Evolutionary conservation across 108 stramenopile genomes (phyloP), one percentile per base, ranked within the genome.

Genomic region (Seminavis robusta): DNA sequence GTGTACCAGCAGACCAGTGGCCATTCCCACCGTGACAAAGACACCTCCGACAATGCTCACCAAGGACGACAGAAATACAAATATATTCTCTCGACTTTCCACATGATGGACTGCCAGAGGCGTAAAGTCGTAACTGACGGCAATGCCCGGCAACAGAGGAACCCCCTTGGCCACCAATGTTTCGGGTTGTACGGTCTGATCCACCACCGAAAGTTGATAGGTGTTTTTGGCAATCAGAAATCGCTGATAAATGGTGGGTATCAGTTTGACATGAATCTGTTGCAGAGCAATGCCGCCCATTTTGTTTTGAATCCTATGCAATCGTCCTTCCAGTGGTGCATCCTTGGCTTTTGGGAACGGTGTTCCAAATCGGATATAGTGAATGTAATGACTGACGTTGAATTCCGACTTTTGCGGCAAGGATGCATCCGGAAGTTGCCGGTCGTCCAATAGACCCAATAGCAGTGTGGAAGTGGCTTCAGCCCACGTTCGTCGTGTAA

Each of bases 21-120:
- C 70, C 38, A 88, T 57, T 3, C 84, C 71, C 21, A 92, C 86
- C 5, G 86, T 88, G 23, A 92, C 90, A 73, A 92, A 92, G n/a
- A 79, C 84, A 1, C 90, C 90, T 1, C 86, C 90, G 2, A 92
- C 86, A 62, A 92, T 92, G 26, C 83, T 76, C 2, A 88, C 63
- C 50, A 92, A 41, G 6, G 82, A 80, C 50, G 80, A 77, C 42
- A 92, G 47, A 60, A 92, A 92, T 1, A 82, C 79, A 27, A 92
- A 67, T 53, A 81, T 54, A 59, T 79, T 83, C 39, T 92, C 90
- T 43, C 90, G 44, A 43, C 53, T 63, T 30, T 82, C 83, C 8
- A 69, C 56, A 56, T 86, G 85, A 16, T 69, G 65, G 6, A 92
- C 84, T 23, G 86, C 85, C 59, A 92, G 47, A 0, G 90, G 90